These are phyloP conservation scores for Juncus inflexus DNA, from an alignment of 176 grass and related monocot species.

Conservation along the genomic window DNA sequence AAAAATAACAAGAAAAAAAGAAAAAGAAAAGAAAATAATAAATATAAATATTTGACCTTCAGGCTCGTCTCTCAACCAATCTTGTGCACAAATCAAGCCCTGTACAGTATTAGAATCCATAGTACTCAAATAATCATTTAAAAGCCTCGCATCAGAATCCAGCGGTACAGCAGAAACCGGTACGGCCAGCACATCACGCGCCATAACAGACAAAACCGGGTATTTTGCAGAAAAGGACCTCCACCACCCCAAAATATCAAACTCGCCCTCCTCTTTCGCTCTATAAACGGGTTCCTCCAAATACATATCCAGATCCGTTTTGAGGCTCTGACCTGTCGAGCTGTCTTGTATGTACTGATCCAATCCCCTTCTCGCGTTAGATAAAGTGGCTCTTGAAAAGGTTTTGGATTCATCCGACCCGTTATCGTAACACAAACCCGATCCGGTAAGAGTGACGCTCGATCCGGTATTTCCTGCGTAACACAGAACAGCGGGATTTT, in stretches of 20 bases:
- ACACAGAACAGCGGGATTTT: conserved; percentile 59
- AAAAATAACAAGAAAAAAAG: not conserved
- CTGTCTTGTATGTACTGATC: conserved; percentile 98
- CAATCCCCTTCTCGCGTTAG: conserved; percentile 87
- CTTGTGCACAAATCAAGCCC: conserved; percentile 85
- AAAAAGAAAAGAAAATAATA: conserved; percentile 1
- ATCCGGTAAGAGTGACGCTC: conserved; percentile 27
- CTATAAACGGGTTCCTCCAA: conserved; percentile 91
- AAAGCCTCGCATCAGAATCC: conserved; percentile 60
- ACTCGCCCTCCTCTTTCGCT: conserved; percentile 71
- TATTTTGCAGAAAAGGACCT: conserved; percentile 94
- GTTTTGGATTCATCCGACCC: conserved; percentile 70
- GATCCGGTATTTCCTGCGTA: conserved; percentile 64
- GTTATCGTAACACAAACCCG: conserved; percentile 43
- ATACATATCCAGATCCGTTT: conserved; percentile 95
- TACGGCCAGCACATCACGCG: conserved; percentile 76
- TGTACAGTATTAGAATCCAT: conserved; percentile 70
- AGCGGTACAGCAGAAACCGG: conserved; percentile 79
- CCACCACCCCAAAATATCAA: conserved; percentile 98
- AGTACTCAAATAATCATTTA: conserved; percentile 89
- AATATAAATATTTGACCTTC: conserved; percentile 39
- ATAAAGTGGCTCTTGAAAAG: conserved; percentile 79
- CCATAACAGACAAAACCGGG: conserved; percentile 90
- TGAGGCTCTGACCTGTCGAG: conserved; percentile 79
- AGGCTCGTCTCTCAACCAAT: conserved; percentile 75